These are phyloP conservation scores for Ploettnerulaceae sp. DNA, from an alignment of 2,329 filamentous ascomycete genomes.

Conservation along the genomic window DNA sequence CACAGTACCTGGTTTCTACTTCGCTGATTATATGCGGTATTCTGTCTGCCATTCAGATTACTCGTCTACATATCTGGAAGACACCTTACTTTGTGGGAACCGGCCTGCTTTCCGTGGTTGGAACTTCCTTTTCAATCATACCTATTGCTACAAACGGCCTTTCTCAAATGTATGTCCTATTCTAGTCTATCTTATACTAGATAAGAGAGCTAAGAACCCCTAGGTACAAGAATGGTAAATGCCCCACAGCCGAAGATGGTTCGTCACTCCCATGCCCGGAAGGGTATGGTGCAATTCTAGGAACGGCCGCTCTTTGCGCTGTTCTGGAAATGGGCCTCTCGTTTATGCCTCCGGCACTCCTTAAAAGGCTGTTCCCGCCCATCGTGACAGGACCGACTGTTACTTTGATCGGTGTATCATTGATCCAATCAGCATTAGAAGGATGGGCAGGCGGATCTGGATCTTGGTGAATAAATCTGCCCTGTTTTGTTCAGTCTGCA, in stretches of 20 bases:
- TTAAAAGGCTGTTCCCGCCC: slow-evolving; percentile 73
- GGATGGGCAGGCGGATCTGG: slow-evolving; percentile 78
- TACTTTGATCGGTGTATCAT: slow-evolving; percentile 67
- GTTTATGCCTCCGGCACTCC: slow-evolving; percentile 63
- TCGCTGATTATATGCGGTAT: slow-evolving; percentile 71
- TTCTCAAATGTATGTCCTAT: slow-evolving; percentile 79
- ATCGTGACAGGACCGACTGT: slow-evolving; percentile 71
- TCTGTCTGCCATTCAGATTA: slow-evolving; percentile 72
- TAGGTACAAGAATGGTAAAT: slow-evolving; percentile 41
- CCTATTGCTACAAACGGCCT: slow-evolving; percentile 68
- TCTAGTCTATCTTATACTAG: too few relatives aligned
- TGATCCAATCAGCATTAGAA: slow-evolving; percentile 67
- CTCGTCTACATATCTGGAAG: slow-evolving; percentile 54
- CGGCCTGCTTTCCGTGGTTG: slow-evolving; percentile 73
- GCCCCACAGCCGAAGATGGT: slow-evolving; percentile 47
- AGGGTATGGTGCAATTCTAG: slow-evolving; percentile 73
- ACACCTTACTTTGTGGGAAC: slow-evolving; percentile 74
- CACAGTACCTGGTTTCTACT: slow-evolving; percentile 61
- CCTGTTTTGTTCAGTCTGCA: too few relatives aligned
- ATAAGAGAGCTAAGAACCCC: too few relatives aligned
- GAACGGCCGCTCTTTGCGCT: slow-evolving; percentile 61
- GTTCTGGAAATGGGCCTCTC: slow-evolving; percentile 69
- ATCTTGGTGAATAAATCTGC: too few relatives aligned
- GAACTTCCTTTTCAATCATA: slow-evolving; percentile 73
- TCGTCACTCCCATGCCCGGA: slow-evolving; percentile 68